Evolutionary conservation across 106 monocot genomes (phyloP), one percentile per base, ranked within the genome.

Genomic region (Acorus gramineus): DNA sequence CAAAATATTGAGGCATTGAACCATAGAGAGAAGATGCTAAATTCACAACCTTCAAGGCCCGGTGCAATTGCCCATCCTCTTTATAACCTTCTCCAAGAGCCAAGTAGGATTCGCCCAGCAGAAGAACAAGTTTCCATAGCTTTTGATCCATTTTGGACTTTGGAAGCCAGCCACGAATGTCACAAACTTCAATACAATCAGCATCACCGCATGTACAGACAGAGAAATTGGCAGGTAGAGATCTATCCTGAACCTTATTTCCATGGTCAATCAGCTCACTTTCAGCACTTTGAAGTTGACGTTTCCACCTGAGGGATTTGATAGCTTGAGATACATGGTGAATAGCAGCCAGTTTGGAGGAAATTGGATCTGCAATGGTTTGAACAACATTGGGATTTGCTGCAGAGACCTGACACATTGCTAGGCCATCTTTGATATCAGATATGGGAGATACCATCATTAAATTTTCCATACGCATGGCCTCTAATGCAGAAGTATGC

Each of bases 311-410:
- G 49, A 98, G 98, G 68, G 87, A 89, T 75, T 98, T 98, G 63
- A 98, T 98, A 65, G 98, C 98, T 85, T 98, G 92, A n/a, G 88
- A 86, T 14, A 98, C 74, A 79, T 98, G 98, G 66, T 98, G 85
- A 79, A 98, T 84, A 54, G 98, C 98, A 67, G 88, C 92, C 63
- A 98, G 80, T 69, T 88, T 98, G 6, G 92, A 92, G 63, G 92
- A 88, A 56, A 98, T 78, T 68, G 98, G 85, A 79, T 92, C 92
- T 61, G 78, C 14, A 72, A 91, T 61, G 52, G 84, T 77, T 67
- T 69, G 81, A 14, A 74, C 63, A 42, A 85, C 49, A 53, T 52
- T 59, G 65, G 80, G 60, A 9, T 77, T n/a, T n/a, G 63, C 42
- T 63, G 60, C 47, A 53, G 64, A 63, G 9, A 76, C 63, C 8